phyloP scores from a whole-genome alignment of 257 asterid genomes.

The Petunia secreta region DNA sequence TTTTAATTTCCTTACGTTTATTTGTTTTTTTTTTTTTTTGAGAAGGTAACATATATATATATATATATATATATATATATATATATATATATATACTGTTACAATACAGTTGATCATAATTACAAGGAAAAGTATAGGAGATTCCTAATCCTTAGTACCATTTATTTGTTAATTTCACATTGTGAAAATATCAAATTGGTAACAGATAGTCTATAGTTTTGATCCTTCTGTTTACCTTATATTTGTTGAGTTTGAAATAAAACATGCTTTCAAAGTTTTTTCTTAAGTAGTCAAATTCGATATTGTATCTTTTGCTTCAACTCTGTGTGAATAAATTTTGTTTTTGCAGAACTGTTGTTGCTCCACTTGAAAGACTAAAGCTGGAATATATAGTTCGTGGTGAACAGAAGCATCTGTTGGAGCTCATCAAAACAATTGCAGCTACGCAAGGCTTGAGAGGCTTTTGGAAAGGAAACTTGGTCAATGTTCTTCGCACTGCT shows the following conservation, averaged over 20 bases:
- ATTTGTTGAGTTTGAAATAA: neutral
- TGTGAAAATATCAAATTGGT: neutral
- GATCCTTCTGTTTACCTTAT: neutral
- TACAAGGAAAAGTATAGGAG: too few relatives aligned
- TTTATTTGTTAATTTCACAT: neutral
- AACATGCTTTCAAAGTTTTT: neutral
- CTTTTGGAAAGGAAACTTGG: constrained; percentile 97
- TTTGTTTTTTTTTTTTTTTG: too few relatives aligned
- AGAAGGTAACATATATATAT: too few relatives aligned
- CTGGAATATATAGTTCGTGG: constrained; percentile 93
- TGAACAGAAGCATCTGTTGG: constrained; percentile 66
- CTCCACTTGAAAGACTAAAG: constrained; percentile 97
- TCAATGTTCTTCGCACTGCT: constrained; percentile 93
- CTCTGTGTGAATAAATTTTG: constrained; percentile 33
- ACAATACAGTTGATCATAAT: too few relatives aligned
- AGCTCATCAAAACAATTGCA: constrained; percentile 72
- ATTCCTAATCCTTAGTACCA: too few relatives aligned
- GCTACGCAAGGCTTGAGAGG: constrained; percentile 92
- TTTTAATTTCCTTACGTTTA: neutral
- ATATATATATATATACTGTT: too few relatives aligned
- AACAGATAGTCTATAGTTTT: neutral
- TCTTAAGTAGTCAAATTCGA: neutral
- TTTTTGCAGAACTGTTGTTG: constrained; percentile 79
- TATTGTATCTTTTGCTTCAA: constrained; percentile 18
- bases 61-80: too few relatives aligned